Evolutionary conservation across 2,329 filamentous ascomycete genomes (phyloP).

Genomic region (Apiospora malaysiana): DNA sequence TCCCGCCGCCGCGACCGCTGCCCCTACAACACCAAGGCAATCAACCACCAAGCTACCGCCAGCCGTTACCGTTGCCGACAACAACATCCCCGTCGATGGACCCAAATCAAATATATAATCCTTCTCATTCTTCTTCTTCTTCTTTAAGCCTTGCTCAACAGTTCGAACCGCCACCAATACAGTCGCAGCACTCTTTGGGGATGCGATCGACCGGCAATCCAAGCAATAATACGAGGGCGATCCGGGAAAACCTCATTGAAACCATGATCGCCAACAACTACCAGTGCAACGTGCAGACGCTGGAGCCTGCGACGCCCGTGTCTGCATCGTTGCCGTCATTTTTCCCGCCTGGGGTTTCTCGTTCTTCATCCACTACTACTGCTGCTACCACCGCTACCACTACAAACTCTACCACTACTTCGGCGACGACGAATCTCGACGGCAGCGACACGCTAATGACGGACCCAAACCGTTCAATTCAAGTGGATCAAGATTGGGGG

Average conservation of each 20-base stretch:
- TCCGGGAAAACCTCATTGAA: conserved; percentile 31
- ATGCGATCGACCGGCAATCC: conserved; percentile 23
- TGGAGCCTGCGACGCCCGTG: conserved; percentile 29
- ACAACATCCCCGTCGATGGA: neutral
- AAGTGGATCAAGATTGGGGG: conserved; percentile 18
- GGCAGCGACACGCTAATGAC: conserved; percentile 13
- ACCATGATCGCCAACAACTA: conserved; percentile 38
- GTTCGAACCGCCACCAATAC: neutral
- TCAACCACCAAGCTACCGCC: neutral
- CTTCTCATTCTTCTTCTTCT: neutral
- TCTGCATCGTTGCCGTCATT: conserved; percentile 21
- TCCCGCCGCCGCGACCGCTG: neutral
- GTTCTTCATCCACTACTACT: neutral
- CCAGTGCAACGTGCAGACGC: conserved; percentile 38
- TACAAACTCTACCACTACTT: neutral
- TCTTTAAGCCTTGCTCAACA: neutral
- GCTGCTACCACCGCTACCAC: too few species aligned
- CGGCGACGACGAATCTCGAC: conserved; percentile 7
- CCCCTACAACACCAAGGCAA: neutral
- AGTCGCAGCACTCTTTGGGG: neutral
- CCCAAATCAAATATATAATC: conserved; percentile 1
- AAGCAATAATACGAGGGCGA: conserved; percentile 30
- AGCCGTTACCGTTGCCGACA: neutral
- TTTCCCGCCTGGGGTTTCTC: neutral
- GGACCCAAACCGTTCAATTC: neutral